phyloP scores from a whole-genome alignment of 345 rosid genomes.

The Melastoma malabathricum region DNA sequence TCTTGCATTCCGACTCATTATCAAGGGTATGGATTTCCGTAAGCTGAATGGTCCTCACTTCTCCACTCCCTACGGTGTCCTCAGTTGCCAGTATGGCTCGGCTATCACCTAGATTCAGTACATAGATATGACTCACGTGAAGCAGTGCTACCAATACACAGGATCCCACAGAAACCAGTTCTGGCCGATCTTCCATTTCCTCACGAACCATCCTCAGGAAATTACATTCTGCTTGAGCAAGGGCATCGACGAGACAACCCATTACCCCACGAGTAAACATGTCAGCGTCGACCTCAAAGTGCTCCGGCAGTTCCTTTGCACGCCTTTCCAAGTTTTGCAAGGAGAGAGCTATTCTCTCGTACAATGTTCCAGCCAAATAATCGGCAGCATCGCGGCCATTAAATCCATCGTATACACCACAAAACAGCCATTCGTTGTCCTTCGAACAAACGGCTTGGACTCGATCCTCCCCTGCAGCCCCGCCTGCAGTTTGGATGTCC shows the following conservation, averaged over 20 bases:
- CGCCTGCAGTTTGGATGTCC: slow-evolving; percentile 14
- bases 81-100: slow-evolving; percentile 11
- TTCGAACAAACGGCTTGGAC: slow-evolving; percentile 18
- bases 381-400: slow-evolving; percentile 19
- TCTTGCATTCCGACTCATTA: slow-evolving; percentile 7
- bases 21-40: slow-evolving; percentile 14
- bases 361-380: slow-evolving; percentile 12
- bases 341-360: slow-evolving; percentile 9
- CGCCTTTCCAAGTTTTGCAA: slow-evolving; percentile 12
- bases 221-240: slow-evolving; percentile 9
- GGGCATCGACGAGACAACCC: slow-evolving; percentile 7
- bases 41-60: slow-evolving; percentile 10
- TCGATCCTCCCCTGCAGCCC: slow-evolving; percentile 19
- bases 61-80: not conserved
- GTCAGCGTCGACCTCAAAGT: slow-evolving; percentile 1
- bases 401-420: slow-evolving; percentile 18
- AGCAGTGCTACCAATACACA: slow-evolving; percentile 15
- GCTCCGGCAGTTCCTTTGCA: slow-evolving; percentile 1
- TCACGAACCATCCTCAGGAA: slow-evolving; percentile 10
- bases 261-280: slow-evolving; percentile 9
- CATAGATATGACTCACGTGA: slow-evolving; percentile 9
- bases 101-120: slow-evolving; percentile 16
- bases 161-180: slow-evolving; percentile 12
- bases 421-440: slow-evolving; percentile 16
- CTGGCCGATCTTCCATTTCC: slow-evolving; percentile 18